Evolutionary conservation across 176 grass and related monocot species (phyloP).

Genomic region (Pharus latifolius): DNA sequence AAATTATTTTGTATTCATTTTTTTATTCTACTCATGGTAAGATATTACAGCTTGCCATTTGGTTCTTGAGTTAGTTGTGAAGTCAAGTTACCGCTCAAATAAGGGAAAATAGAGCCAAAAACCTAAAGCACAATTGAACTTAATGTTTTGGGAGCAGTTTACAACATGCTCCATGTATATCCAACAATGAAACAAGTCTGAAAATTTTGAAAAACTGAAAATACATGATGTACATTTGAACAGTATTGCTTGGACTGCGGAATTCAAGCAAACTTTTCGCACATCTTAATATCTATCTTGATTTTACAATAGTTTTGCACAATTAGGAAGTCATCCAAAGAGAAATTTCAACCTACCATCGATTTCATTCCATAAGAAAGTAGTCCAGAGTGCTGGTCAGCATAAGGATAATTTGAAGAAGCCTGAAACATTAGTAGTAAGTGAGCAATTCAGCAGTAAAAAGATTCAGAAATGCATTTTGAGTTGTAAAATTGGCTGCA

Average conservation of each 20-base stretch:
- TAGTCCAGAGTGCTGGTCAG: conserved; percentile 58
- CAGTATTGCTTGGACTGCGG: neutral
- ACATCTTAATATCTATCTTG: neutral
- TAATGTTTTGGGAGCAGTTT: no score
- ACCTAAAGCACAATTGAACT: neutral
- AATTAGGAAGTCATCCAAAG: neutral
- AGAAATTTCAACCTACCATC: conserved; percentile 37
- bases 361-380: conserved; percentile 49
- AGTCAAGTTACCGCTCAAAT: neutral
- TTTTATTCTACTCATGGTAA: neutral
- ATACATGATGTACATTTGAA: neutral
- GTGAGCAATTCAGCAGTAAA: neutral
- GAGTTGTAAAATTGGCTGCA: neutral
- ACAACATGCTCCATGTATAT: neutral
- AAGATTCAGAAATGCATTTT: neutral
- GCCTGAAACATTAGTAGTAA: conserved; percentile 28
- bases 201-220: neutral
- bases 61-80: neutral
- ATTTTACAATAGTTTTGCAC: neutral
- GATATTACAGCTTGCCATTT: neutral
- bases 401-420: conserved; percentile 36
- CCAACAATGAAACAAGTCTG: neutral
- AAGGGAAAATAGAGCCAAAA: neutral
- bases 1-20: neutral
- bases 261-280: neutral